Conservation (phyloP, 2,329 filamentous ascomycete genomes). For the Sclerotinia spermophila region DNA sequence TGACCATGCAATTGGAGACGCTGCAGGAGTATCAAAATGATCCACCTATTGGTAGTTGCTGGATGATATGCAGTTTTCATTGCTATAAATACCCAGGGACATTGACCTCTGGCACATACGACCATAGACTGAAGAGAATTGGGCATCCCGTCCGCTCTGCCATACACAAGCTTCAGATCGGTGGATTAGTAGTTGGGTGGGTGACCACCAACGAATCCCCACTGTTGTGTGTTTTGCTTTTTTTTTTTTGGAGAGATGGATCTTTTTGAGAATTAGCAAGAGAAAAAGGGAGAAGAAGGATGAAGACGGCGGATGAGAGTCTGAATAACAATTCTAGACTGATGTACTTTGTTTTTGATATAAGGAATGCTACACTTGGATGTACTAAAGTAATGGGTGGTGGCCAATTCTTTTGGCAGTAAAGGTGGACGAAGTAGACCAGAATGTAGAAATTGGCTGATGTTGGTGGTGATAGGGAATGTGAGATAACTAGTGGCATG, state of each 20-base stretch:
- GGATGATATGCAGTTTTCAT: not conserved
- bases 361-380: not conserved
- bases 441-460: not conserved
- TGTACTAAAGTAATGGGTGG: not conserved
- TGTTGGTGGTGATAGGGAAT: not conserved
- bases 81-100: accelerated
- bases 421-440: not conserved
- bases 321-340: not conserved
- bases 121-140: too few relatives aligned
- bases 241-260: not conserved
- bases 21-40: too few relatives aligned
- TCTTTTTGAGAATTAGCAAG: not conserved
- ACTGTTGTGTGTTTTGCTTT: not conserved
- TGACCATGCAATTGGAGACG: too few relatives aligned
- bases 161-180: too few relatives aligned
- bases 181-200: too few relatives aligned
- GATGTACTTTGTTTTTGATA: not conserved
- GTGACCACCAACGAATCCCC: too few relatives aligned
- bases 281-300: not conserved
- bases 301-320: not conserved
- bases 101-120: too few relatives aligned
- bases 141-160: too few relatives aligned
- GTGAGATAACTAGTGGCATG: not conserved
- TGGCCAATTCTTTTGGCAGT: not conserved
- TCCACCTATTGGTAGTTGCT: not conserved